Conservation (phyloP, 2,329 filamentous ascomycete species). For the Diaporthe amygdali region DNA sequence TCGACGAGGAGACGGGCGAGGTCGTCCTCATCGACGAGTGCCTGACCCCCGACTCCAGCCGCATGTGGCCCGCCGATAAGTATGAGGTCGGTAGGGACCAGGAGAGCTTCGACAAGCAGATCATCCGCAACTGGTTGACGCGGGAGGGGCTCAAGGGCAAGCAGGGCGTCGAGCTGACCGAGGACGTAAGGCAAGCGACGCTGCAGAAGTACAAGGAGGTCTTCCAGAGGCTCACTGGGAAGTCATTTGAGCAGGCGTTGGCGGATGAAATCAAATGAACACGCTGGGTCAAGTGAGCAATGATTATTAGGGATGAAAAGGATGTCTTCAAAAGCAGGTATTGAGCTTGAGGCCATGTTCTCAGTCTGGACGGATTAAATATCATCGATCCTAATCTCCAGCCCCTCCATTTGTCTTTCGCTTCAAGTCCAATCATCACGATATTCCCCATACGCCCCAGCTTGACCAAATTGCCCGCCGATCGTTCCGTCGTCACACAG, state of each 20-base stretch:
- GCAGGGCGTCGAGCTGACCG: slow-evolving; percentile 73
- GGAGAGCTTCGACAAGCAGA: slow-evolving; percentile 89
- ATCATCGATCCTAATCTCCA: not conserved
- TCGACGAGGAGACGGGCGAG: slow-evolving; percentile 67
- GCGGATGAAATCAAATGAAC: slow-evolving; percentile 24
- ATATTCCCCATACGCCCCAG: not conserved
- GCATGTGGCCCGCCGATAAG: slow-evolving; percentile 81
- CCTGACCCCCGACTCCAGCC: slow-evolving; percentile 80
- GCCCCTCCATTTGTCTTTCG: not conserved
- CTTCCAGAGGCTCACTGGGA: slow-evolving; percentile 71
- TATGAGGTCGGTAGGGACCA: slow-evolving; percentile 78
- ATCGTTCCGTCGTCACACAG: not conserved
- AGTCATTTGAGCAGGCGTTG: slow-evolving; percentile 45
- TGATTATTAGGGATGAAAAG: not conserved
- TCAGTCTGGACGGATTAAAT: not conserved
- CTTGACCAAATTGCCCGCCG: not conserved
- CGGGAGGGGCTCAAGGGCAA: slow-evolving; percentile 76
- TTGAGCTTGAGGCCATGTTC: not conserved
- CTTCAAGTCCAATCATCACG: not conserved
- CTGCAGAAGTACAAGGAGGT: slow-evolving; percentile 77
- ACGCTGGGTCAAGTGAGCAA: not conserved
- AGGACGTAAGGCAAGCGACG: slow-evolving; percentile 73
- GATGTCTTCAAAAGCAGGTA: not conserved
- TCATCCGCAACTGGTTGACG: slow-evolving; percentile 82
- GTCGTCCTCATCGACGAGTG: slow-evolving; percentile 85